Base-by-base conservation (phyloP, 129 eudicot species). In the Chrysanthemum makinoi region DNA sequence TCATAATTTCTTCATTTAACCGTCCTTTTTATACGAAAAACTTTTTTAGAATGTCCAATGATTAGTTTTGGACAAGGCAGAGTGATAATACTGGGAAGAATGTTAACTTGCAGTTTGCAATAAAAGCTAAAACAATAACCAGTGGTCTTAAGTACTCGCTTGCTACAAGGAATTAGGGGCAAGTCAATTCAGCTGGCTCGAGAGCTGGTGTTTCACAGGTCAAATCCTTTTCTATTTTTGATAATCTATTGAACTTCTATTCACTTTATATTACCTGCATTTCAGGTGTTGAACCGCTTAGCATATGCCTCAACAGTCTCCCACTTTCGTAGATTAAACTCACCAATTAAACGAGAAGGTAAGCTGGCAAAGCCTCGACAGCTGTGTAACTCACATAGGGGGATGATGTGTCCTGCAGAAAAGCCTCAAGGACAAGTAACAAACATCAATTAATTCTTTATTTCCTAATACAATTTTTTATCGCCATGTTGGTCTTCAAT, bases 191-290 rank as follows among this genome's bases (percentile, higher is more conserved):
- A 14, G 96, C 96, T 20, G 96, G 92, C 43, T 82, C 90, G 9
- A 86, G 93, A 75, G 86, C 88, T 62, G 96, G 93, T n/a, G 96
- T 89, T 67, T 89, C 96, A 15, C 93, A 81, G 86, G 92, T 83
- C 19, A 20, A 52, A 10, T 15, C 50, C 10, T 10, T 48, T 11
- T 62, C 24, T 20, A 20, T 18, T 50, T 54, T 10, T 18, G 7
- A 13, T n/a, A 15, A 22, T 65, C 15, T 3, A 0, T 61, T 61
- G 30, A 26, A 61, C 1, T 47, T 19, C 11, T 66, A 11, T 47
- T 13, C 2, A 1, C 30, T 24, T 12, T 43, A 18, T 19, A 16
- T 43, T 44, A 24, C 60, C 19, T 54, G 60, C 60, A 5, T 18
- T 22, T 58, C 61, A 86, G 96, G 93, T 89, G 83, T 80, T 86